phyloP scores from a whole-genome alignment of 2,329 filamentous ascomycete species.

The Curvularia sp. region DNA sequence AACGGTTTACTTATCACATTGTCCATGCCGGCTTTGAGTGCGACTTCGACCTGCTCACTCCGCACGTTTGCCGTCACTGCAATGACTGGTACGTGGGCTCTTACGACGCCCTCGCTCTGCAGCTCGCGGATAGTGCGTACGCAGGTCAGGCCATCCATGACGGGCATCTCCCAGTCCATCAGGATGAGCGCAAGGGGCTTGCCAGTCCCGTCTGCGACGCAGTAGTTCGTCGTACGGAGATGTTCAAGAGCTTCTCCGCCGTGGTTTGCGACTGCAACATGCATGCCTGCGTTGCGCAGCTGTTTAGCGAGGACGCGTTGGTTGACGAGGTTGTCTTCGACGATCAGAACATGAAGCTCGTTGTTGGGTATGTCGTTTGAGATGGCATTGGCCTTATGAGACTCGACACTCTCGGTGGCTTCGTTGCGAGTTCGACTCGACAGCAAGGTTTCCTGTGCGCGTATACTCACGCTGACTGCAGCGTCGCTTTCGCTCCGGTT shows the following conservation, averaged over 20 bases:
- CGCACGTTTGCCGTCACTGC: constrained; percentile 49
- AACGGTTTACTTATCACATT: constrained; percentile 80
- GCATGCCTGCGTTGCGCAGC: constrained; percentile 46
- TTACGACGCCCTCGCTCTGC: constrained; percentile 29
- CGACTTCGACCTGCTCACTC: constrained; percentile 40
- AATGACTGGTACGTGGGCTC: constrained; percentile 41
- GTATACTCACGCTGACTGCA: constrained; percentile 18
- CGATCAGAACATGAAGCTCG: constrained; percentile 39
- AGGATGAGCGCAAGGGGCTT: constrained; percentile 35
- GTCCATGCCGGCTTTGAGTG: constrained; percentile 46
- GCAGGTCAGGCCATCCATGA: constrained; percentile 43
- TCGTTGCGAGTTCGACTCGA: constrained; percentile 18
- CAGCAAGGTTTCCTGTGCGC: constrained; percentile 18
- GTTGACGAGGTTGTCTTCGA: constrained; percentile 53
- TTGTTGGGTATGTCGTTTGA: constrained; percentile 11
- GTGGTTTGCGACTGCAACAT: constrained; percentile 50
- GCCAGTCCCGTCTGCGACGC: constrained; percentile 18
- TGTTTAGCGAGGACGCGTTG: constrained; percentile 53
- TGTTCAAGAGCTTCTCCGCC: constrained; percentile 51
- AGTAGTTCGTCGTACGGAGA: constrained; percentile 37
- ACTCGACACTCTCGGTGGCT: not conserved
- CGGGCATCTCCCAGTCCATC: constrained; percentile 47
- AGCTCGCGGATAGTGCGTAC: constrained; percentile 38
- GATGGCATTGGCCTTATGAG: not conserved
- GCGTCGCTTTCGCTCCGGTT: constrained; percentile 16